A percentile compares a stretch with the other conserved stretches of the same genome.
Conservation (phyloP, 176 grass and related monocot species). For the Guadua angustifolia region DNA sequence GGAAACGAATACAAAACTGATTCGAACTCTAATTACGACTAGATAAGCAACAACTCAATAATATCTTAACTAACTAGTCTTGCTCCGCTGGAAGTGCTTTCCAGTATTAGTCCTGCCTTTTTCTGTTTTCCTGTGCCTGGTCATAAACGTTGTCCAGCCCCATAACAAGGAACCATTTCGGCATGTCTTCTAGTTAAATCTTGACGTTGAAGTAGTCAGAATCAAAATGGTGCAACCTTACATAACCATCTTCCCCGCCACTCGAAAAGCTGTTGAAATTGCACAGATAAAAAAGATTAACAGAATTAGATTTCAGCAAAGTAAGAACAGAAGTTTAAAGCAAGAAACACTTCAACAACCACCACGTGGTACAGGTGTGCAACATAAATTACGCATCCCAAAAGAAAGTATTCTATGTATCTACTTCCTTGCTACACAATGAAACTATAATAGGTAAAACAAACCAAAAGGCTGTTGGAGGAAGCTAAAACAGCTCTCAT, state of each 20-base stretch:
- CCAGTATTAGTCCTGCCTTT: no score
- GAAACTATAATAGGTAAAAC: not conserved
- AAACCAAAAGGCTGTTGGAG: not conserved
- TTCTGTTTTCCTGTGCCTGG: no score
- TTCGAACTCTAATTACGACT: no score
- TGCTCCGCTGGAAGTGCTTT: no score
- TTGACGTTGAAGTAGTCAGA: constrained; percentile 78
- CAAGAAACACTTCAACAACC: not conserved
- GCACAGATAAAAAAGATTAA: not conserved
- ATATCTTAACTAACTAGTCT: no score
- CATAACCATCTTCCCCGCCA: constrained; percentile 96
- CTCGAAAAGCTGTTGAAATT: constrained; percentile 85
- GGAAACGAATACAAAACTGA: no score
- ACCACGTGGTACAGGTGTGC: not conserved
- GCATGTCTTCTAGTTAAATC: constrained; percentile 46
- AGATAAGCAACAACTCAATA: no score
- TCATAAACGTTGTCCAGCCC: no score
- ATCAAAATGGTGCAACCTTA: constrained; percentile 90
- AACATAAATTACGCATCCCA: not conserved
- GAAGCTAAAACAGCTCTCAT: not conserved
- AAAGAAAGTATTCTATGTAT: not conserved
- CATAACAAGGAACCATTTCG: no score
- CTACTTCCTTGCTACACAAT: not conserved
- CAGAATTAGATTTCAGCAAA: not conserved
- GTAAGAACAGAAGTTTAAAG: not conserved